Conservation (phyloP, 2,329 filamentous ascomycete genomes). For the Amauroascus verrucosus region DNA sequence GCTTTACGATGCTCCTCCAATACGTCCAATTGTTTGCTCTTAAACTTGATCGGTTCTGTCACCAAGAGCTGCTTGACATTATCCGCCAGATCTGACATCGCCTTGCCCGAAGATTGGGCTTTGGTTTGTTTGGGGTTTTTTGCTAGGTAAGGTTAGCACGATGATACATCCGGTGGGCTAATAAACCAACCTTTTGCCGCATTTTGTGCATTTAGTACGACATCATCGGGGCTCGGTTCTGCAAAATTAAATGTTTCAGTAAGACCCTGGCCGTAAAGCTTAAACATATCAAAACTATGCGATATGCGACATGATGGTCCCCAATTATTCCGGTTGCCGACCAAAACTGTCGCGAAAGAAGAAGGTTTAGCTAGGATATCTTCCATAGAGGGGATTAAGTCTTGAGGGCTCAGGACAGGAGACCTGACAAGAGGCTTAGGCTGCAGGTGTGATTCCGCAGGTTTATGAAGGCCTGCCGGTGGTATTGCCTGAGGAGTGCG, state of each 20-base stretch:
- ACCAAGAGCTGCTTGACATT: constrained; percentile 41
- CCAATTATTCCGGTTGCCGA: constrained; percentile 23
- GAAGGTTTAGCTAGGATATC: constrained; percentile 41
- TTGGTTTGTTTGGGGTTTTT: constrained; percentile 35
- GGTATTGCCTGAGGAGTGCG: not conserved
- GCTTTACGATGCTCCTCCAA: constrained; percentile 67
- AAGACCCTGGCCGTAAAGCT: constrained; percentile 31
- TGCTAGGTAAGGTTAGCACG: constrained; percentile 36
- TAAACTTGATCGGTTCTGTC: constrained; percentile 44
- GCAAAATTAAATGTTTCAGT: constrained; percentile 53
- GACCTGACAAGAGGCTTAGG: not conserved
- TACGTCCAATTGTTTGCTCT: constrained; percentile 74
- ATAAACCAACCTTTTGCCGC: constrained; percentile 60
- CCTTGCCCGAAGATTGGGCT: constrained; percentile 27
- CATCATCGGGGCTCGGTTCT: constrained; percentile 82
- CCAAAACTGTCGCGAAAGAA: constrained; percentile 40
- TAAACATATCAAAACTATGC: constrained; percentile 8
- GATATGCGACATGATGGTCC: not conserved
- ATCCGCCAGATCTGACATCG: constrained; percentile 37
- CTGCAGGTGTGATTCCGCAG: not conserved
- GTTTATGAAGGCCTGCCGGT: not conserved
- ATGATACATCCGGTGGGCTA: not conserved
- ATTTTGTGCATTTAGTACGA: constrained; percentile 73
- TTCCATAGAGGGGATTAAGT: not conserved
- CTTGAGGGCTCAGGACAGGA: not conserved